phyloP scores from a whole-genome alignment of 768 basidiomycete genomes.

The Phlegmacium glaucopus region DNA sequence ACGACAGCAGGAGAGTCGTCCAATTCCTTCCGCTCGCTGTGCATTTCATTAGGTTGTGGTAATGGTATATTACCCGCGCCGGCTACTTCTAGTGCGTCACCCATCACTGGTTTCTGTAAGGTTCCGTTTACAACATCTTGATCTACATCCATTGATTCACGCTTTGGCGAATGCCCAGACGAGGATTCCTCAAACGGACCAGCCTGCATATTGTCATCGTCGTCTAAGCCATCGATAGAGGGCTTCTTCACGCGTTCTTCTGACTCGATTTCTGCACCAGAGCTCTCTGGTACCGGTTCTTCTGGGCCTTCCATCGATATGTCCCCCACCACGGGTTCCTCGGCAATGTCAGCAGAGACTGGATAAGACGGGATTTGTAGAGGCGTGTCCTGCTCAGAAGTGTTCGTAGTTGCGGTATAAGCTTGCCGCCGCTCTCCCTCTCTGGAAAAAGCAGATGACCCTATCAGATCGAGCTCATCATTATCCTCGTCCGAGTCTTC shows the following conservation, averaged over 20 bases:
- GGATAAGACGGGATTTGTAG: not conserved
- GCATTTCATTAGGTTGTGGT: too few relatives aligned
- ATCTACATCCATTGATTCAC: too few relatives aligned
- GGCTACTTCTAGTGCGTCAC: too few relatives aligned
- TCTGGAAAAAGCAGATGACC: constrained; percentile 19
- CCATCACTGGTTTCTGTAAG: too few relatives aligned
- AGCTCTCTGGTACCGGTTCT: too few relatives aligned
- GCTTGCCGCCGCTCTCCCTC: constrained; percentile 5
- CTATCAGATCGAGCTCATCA: constrained; percentile 42
- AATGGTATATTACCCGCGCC: too few relatives aligned
- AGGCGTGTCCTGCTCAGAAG: not conserved
- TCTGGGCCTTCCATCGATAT: too few relatives aligned
- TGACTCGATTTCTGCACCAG: too few relatives aligned
- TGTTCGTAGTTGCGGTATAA: not conserved
- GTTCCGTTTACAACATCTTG: too few relatives aligned
- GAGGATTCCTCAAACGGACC: too few relatives aligned
- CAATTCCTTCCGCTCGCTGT: not conserved
- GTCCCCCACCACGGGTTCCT: not conserved
- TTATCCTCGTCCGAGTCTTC: constrained; percentile 16
- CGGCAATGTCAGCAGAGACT: not conserved
- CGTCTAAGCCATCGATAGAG: not conserved
- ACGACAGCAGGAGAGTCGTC: not conserved
- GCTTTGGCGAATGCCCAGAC: too few relatives aligned
- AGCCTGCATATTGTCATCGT: not conserved
- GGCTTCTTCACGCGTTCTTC: too few relatives aligned